These are phyloP conservation scores for Reutealis trisperma DNA, from an alignment of 345 rosid genomes.

Conservation along the genomic window DNA sequence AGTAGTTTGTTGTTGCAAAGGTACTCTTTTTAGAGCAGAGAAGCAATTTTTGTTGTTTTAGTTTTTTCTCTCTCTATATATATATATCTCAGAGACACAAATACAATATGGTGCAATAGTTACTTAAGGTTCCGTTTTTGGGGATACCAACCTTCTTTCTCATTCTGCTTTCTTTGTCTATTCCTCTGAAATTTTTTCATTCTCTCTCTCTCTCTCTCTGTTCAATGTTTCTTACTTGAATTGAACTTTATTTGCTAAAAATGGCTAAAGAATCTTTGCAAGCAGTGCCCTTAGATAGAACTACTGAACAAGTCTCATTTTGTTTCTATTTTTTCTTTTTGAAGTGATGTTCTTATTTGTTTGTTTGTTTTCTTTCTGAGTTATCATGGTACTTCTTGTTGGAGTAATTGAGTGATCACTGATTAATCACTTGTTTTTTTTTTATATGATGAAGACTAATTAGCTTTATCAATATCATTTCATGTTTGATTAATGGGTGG, in stretches of 20 bases:
- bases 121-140: slow-evolving; percentile 17
- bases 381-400: background rate
- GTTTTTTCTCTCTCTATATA: background rate
- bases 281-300: slow-evolving; percentile 58
- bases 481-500: background rate
- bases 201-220: background rate
- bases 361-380: background rate
- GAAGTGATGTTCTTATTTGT: no score
- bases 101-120: slow-evolving; percentile 8
- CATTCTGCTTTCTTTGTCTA: slow-evolving; percentile 31
- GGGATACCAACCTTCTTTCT: slow-evolving; percentile 26
- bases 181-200: slow-evolving; percentile 6
- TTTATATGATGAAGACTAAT: background rate
- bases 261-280: slow-evolving; percentile 55
- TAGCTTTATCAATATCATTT: background rate
- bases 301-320: slow-evolving; percentile 65
- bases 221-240: slow-evolving; percentile 3
- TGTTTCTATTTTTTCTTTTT: background rate
- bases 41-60: background rate
- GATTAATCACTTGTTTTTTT: background rate
- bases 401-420: background rate
- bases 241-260: slow-evolving; percentile 18
- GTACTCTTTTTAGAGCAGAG: background rate
- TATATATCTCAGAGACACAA: background rate
- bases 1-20: background rate